Evolutionary conservation across 2,329 filamentous ascomycete species (phyloP).

Genomic region (Fusarium brevicatenulatum): DNA sequence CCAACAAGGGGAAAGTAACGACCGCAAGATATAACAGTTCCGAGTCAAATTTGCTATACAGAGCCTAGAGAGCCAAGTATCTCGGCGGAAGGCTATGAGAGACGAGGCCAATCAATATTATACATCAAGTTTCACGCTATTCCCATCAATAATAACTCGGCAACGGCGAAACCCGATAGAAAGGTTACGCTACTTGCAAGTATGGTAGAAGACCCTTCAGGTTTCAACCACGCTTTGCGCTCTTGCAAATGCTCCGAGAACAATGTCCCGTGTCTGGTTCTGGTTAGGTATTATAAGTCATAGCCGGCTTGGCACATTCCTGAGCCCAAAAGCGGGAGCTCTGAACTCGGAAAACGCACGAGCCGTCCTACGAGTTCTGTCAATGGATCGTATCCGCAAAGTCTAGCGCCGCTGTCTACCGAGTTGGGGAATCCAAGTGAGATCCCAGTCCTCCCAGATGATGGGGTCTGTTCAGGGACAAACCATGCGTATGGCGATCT

Average conservation of each 20-base stretch:
- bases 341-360: conserved; percentile 16
- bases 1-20: background rate
- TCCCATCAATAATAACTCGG: background rate
- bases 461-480: background rate
- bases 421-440: background rate
- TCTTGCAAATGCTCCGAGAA: background rate
- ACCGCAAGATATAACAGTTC: background rate
- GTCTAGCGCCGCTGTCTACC: conserved; percentile 13
- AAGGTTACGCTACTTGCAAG: background rate
- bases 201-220: background rate
- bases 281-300: background rate
- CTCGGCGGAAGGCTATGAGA: background rate
- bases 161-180: background rate
- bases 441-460: background rate
- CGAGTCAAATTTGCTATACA: background rate
- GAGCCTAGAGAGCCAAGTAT: background rate
- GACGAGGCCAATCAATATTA: background rate
- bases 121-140: background rate
- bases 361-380: conserved; percentile 28
- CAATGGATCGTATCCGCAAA: conserved; percentile 8
- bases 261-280: background rate
- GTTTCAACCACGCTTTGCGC: background rate
- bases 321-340: conserved; percentile 1
- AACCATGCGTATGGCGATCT: background rate
- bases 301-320: conserved; percentile 37